Percentiles rank a stretch among this genome's conserved stretches.
phyloP scores from a whole-genome alignment of 2,329 filamentous ascomycete species.

The Pyrenophora graminea region DNA sequence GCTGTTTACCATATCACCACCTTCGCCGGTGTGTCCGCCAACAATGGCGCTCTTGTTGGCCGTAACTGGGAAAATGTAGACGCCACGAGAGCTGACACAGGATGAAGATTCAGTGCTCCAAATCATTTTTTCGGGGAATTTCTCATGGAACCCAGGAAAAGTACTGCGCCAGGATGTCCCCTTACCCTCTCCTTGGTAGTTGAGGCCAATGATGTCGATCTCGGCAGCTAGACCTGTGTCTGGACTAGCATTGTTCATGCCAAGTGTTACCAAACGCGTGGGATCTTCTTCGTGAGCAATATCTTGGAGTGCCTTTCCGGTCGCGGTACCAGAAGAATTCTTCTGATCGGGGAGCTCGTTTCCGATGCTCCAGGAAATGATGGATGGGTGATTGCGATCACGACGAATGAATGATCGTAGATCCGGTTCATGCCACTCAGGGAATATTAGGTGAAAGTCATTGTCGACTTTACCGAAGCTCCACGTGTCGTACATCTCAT shows the following conservation, averaged over 20 bases:
- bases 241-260: slow-evolving; percentile 54
- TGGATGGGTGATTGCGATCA: slow-evolving; percentile 60
- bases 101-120: slow-evolving; percentile 44
- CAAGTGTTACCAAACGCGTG: slow-evolving; percentile 52
- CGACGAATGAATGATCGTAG: slow-evolving; percentile 57
- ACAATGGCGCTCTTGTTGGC: slow-evolving; percentile 46
- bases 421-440: slow-evolving; percentile 60
- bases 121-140: slow-evolving; percentile 54
- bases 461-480: slow-evolving; percentile 51
- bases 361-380: slow-evolving; percentile 59
- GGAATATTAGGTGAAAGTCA: slow-evolving; percentile 59
- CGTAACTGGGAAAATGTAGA: slow-evolving; percentile 59
- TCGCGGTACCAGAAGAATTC: slow-evolving; percentile 36
- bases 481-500: slow-evolving; percentile 62
- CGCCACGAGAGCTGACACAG: slow-evolving; percentile 56
- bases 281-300: slow-evolving; percentile 55
- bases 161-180: slow-evolving; percentile 46
- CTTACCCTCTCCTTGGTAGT: slow-evolving; percentile 60
- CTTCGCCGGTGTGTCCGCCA: slow-evolving; percentile 35
- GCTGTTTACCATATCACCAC: slow-evolving; percentile 42
- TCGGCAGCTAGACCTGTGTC: slow-evolving; percentile 46
- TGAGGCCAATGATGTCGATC: slow-evolving; percentile 57
- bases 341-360: slow-evolving; percentile 60
- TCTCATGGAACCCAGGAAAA: slow-evolving; percentile 52
- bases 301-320: slow-evolving; percentile 46